These are phyloP conservation scores for Pulveroboletus sp. DNA, from an alignment of 768 basidiomycete genomes.

Conservation along the genomic window DNA sequence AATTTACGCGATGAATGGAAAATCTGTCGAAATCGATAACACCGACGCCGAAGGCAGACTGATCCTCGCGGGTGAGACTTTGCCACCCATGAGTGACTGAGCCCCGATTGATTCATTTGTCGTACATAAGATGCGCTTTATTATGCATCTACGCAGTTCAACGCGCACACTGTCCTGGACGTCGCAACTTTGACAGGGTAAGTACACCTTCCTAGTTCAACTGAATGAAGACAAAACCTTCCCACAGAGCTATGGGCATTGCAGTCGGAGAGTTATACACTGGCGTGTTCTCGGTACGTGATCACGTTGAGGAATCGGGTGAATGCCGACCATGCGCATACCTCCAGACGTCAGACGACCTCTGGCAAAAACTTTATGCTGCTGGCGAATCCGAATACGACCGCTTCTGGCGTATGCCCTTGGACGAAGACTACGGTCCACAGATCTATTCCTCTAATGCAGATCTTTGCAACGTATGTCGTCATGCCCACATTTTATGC, in stretches of 20 bases:
- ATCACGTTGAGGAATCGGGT: neutral
- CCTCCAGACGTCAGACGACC: conserved; percentile 60
- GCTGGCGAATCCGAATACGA: conserved; percentile 77
- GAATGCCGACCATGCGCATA: neutral
- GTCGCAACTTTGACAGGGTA: conserved; percentile 86
- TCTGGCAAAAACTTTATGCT: conserved; percentile 64
- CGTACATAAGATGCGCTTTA: conserved; percentile 65
- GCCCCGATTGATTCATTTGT: neutral
- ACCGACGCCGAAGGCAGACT: conserved; percentile 83
- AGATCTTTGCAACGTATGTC: conserved; percentile 62
- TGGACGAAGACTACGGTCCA: conserved; percentile 74
- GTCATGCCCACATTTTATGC: neutral
- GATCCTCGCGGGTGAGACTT: conserved; percentile 57
- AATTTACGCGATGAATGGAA: conserved; percentile 84
- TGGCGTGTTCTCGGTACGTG: conserved; percentile 71
- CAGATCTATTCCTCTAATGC: conserved; percentile 78
- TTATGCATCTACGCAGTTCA: conserved; percentile 72
- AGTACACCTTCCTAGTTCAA: conserved; percentile 7
- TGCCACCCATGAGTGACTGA: neutral
- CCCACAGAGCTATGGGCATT: conserved; percentile 58
- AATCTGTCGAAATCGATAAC: conserved; percentile 82
- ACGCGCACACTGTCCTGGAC: conserved; percentile 79
- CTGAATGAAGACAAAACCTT: neutral
- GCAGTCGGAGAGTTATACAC: conserved; percentile 75
- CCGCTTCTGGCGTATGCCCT: conserved; percentile 87